Conservation (phyloP, 2,329 filamentous ascomycete genomes). For the Chaetoscypha palmicola region DNA sequence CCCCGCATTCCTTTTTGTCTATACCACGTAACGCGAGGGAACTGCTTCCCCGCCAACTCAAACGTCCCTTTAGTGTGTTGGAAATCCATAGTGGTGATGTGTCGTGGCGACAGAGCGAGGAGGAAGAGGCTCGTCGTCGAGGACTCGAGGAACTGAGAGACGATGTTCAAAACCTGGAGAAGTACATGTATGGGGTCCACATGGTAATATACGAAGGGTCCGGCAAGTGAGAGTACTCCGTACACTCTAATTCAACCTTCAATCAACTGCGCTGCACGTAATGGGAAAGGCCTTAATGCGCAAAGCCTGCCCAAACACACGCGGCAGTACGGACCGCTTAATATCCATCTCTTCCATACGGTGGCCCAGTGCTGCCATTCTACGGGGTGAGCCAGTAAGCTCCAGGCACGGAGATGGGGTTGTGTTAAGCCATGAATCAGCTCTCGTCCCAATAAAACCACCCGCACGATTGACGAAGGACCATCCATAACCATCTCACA, state of each 20-base stretch:
- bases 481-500: not conserved
- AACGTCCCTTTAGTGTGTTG: constrained; percentile 17
- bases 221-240: constrained; percentile 1
- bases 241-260: constrained; percentile 10
- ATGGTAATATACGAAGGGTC: constrained; percentile 15
- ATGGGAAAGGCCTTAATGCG: constrained; percentile 11
- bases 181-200: constrained; percentile 11
- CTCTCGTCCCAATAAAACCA: constrained; percentile 9
- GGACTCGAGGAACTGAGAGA: constrained; percentile 8
- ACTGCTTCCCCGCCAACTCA: constrained; percentile 16
- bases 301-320: constrained; percentile 11
- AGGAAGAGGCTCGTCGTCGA: constrained; percentile 7
- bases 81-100: constrained; percentile 14
- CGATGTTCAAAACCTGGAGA: constrained; percentile 13
- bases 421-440: constrained; percentile 13
- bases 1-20: constrained; percentile 41
- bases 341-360: constrained; percentile 12
- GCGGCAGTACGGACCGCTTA: constrained; percentile 17
- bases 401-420: constrained; percentile 7
- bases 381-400: constrained; percentile 7
- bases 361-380: constrained; percentile 5
- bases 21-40: constrained; percentile 38
- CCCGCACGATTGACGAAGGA: constrained; percentile 4
- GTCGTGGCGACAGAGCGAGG: constrained; percentile 2
- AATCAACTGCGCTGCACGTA: constrained; percentile 13